Evolutionary conservation across 768 basidiomycete genomes (phyloP), one percentile per base, ranked within the genome.

Genomic region (Mycena leptocephala): DNA sequence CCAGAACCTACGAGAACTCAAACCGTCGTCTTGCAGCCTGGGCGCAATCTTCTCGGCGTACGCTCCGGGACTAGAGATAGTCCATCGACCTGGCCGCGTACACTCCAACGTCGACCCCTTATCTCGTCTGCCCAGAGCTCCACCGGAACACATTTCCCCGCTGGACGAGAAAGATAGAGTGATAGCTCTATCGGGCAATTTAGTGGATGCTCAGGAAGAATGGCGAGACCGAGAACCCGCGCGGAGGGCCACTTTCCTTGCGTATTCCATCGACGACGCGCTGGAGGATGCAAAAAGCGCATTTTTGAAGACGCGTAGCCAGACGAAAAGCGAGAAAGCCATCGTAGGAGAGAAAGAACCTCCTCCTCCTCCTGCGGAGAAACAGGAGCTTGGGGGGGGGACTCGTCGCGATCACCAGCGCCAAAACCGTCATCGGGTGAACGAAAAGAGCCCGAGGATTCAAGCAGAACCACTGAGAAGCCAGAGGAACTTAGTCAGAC

Each of bases 31-130:
- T 84, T 13, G 61, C 70, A 0, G 66, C 80, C 0, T 84, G 79
- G 83, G 82, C 69, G 51, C 78, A 20, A 70, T 84, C 22, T 83
- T 82, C 59, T 67, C 77, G 1, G 75, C 69, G 0, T 76, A 24
- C 13, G 58, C 58, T 3, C 70, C 75, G 0, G 53, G 53, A 0
- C 26, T 71, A 16, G 35, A 67, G 14, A 72, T 71, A 3, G 59
- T 72, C 10, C 70, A 71, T 28, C 48, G 70, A 18, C 43, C 70
- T 1, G 70, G 75, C 20, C 56, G 70, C 0, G 30, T 67, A 22
- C 70, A 63, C 46, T 66, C 37, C 20, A 70, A 72, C 26, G 75
- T 72, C 7, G 68, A 72, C 35, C 70, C 62, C 11, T 20, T 64
- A 7, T 72, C 70, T 30, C 16, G 58, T 2, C 20, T 59, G 3